These are phyloP conservation scores for Coemansia sp. DNA, from an alignment of 192 early-diverging fungal genomes.

Conservation along the genomic window DNA sequence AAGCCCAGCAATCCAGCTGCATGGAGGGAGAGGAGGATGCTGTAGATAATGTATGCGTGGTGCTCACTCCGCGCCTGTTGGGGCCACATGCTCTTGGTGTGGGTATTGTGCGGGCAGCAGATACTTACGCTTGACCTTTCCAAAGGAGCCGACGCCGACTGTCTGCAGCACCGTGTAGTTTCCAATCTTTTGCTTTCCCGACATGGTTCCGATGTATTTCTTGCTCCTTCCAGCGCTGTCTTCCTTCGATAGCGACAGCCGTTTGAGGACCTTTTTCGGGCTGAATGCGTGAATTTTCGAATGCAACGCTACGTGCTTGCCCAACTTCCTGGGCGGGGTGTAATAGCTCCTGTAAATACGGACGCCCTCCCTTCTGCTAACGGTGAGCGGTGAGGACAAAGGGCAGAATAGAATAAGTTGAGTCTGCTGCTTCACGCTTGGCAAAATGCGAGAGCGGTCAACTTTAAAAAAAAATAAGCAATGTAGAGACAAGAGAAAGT, in stretches of 20 bases:
- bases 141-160: constrained; percentile 96
- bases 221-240: constrained; percentile 21
- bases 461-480: not conserved
- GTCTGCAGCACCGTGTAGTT: constrained; percentile 95
- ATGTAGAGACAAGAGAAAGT: not conserved
- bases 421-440: not conserved
- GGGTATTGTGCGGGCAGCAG: not conserved
- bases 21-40: not conserved
- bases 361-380: not conserved
- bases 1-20: not conserved
- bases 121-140: constrained; percentile 94
- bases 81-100: not conserved
- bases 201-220: constrained; percentile 27
- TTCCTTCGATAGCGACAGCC: constrained; percentile 41
- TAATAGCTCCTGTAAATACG: not conserved
- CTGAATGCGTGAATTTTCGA: constrained; percentile 50
- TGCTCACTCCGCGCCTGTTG: not conserved
- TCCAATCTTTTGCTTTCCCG: constrained; percentile 67
- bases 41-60: not conserved
- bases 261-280: constrained; percentile 46
- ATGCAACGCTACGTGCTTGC: constrained; percentile 1
- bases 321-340: constrained; percentile 2
- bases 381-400: not conserved
- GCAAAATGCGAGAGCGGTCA: not conserved
- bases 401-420: not conserved